Evolutionary conservation across 2,329 filamentous ascomycete species (phyloP).

Genomic region (Neonectria neomacrospora): DNA sequence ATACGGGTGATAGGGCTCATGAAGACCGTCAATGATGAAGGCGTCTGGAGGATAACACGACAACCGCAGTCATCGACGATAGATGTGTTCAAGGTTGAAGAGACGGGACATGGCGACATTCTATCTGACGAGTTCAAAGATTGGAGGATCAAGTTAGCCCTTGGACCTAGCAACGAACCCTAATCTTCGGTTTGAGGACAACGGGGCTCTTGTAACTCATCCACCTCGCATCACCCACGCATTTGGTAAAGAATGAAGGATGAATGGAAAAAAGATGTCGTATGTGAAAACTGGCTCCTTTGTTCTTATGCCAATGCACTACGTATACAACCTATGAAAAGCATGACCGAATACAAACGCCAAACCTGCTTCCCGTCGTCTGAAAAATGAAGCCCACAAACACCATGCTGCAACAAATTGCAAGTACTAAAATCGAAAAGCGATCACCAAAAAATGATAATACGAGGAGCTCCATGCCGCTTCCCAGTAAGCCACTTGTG

Average conservation of each 20-base stretch:
- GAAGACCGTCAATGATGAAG: constrained; percentile 72
- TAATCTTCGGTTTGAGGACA: constrained; percentile 11
- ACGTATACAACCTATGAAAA: constrained; percentile 25
- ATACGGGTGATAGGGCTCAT: constrained; percentile 65
- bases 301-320: constrained; percentile 2
- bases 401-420: constrained; percentile 25
- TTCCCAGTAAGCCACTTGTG: constrained; percentile 10
- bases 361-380: constrained; percentile 24
- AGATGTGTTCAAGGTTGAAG: constrained; percentile 78
- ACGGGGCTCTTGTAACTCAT: background rate
- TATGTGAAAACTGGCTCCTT: background rate
- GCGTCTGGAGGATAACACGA: constrained; percentile 84
- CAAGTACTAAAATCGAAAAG: constrained; percentile 23
- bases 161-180: constrained; percentile 45
- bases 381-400: constrained; percentile 25
- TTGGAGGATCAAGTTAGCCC: constrained; percentile 71
- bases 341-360: constrained; percentile 21
- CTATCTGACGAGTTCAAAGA: constrained; percentile 81
- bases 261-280: background rate
- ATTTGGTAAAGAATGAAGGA: background rate
- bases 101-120: constrained; percentile 77
- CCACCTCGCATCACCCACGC: too few relatives aligned
- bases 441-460: constrained; percentile 37
- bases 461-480: constrained; percentile 32
- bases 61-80: constrained; percentile 71